These are phyloP conservation scores for Chlorella sp. DNA, from an alignment of 139 green algal genomes.

Conservation along the genomic window DNA sequence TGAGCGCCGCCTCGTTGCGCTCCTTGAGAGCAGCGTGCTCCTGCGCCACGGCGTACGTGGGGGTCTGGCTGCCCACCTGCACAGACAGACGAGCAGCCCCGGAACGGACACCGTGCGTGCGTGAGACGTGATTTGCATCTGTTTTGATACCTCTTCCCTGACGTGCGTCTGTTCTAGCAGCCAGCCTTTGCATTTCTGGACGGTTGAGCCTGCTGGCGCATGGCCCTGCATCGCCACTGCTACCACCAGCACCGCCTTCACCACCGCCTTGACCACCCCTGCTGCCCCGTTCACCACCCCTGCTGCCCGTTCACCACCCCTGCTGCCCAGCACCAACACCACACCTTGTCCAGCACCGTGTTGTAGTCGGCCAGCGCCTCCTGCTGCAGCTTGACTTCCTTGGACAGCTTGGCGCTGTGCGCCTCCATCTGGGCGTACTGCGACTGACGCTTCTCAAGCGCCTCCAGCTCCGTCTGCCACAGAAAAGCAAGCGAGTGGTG, in stretches of 20 bases:
- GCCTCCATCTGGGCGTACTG: slow-evolving; percentile 46
- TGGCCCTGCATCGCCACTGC: no score
- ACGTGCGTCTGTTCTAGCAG: no score
- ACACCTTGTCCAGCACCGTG: slow-evolving; percentile 65
- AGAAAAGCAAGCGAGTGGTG: not conserved
- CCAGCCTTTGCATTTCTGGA: no score
- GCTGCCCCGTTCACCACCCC: no score
- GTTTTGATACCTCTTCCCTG: no score
- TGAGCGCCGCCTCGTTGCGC: slow-evolving; percentile 46
- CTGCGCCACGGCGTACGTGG: slow-evolving; percentile 38
- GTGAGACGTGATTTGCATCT: no score
- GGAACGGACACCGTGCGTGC: no score
- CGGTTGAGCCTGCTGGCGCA: no score
- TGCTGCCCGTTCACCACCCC: no score
- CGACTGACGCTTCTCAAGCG: slow-evolving; percentile 36
- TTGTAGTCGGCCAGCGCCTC: slow-evolving; percentile 69
- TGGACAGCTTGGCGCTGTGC: slow-evolving; percentile 31
- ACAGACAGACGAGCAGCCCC: not conserved
- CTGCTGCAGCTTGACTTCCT: slow-evolving; percentile 61
- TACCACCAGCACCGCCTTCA: no score
- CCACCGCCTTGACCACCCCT: no score
- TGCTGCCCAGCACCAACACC: no score
- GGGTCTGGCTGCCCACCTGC: slow-evolving; percentile 49
- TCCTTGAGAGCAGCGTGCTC: slow-evolving; percentile 39
- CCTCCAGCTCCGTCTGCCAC: slow-evolving; percentile 42